phyloP scores from a whole-genome alignment of 1,139 yeast genomes.

The Geotrichum fermentans region DNA sequence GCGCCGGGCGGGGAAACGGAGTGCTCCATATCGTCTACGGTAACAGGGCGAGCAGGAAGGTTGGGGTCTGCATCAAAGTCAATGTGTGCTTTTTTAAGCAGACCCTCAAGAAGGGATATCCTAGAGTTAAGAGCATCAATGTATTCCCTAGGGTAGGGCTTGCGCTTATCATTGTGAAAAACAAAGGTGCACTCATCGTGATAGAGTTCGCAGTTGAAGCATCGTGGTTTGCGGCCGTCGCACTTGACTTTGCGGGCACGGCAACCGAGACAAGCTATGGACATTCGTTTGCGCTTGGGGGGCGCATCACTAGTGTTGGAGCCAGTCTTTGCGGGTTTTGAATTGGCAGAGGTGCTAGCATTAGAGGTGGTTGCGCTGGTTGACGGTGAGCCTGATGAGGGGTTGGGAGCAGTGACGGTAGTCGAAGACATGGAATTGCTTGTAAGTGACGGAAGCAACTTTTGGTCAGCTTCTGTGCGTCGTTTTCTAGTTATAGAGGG shows the following conservation, averaged over 20 bases:
- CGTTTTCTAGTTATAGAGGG: no score
- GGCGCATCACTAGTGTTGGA: constrained; percentile 9
- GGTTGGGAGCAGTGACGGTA: background rate
- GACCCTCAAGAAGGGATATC: constrained; percentile 19
- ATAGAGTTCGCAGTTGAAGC: constrained; percentile 59
- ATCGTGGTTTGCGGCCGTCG: constrained; percentile 61
- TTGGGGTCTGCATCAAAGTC: constrained; percentile 14
- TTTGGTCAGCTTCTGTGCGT: no score
- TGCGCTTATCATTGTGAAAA: constrained; percentile 23
- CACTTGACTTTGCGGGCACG: constrained; percentile 54
- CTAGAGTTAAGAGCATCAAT: constrained; percentile 22
- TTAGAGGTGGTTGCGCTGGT: background rate
- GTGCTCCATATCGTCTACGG: background rate
- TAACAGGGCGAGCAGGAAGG: background rate
- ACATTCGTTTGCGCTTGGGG: constrained; percentile 38
- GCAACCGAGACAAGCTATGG: constrained; percentile 63
- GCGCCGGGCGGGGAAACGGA: background rate
- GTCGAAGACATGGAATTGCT: background rate
- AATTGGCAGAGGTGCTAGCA: background rate
- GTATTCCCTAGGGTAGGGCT: constrained; percentile 24
- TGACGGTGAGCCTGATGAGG: background rate
- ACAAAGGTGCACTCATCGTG: constrained; percentile 32
- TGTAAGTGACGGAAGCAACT: background rate
- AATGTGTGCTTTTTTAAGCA: constrained; percentile 18
- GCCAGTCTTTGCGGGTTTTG: background rate